A percentile compares a stretch with the other conserved stretches of the same genome.
Conservation (phyloP, 2,329 filamentous ascomycete species). For the Colletotrichum shisoi region DNA sequence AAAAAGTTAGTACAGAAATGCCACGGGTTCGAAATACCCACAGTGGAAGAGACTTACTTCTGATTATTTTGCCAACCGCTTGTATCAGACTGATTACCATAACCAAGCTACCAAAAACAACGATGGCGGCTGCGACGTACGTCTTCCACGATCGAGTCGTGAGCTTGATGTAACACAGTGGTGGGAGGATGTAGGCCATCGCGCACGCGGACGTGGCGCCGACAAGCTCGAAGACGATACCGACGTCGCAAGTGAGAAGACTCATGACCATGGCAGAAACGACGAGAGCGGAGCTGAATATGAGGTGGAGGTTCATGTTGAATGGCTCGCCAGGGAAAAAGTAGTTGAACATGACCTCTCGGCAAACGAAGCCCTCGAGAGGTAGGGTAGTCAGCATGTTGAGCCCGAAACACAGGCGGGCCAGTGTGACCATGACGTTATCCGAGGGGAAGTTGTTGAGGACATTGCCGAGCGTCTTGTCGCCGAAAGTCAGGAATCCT, state of each 20-base stretch:
- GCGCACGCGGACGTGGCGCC: slow-evolving; percentile 94
- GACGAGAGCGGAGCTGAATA: slow-evolving; percentile 87
- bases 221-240: slow-evolving; percentile 93
- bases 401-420: slow-evolving; percentile 91
- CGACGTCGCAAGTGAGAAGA: slow-evolving; percentile 89
- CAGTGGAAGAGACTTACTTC: slow-evolving; percentile 49
- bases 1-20: not conserved
- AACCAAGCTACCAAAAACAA: slow-evolving; percentile 79
- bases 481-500: slow-evolving; percentile 92
- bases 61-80: slow-evolving; percentile 72
- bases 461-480: slow-evolving; percentile 91
- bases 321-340: slow-evolving; percentile 74
- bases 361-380: slow-evolving; percentile 95
- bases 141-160: slow-evolving; percentile 79
- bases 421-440: slow-evolving; percentile 93
- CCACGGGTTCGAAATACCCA: too few relatives aligned
- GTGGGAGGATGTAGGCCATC: slow-evolving; percentile 93
- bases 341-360: slow-evolving; percentile 95
- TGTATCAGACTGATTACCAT: slow-evolving; percentile 83
- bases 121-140: slow-evolving; percentile 73
- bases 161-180: slow-evolving; percentile 93
- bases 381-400: slow-evolving; percentile 99
- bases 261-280: slow-evolving; percentile 77
- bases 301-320: slow-evolving; percentile 82
- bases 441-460: slow-evolving; percentile 95